Base-by-base conservation (phyloP, 2,329 filamentous ascomycete genomes). In the Epichloe aotearoae region DNA sequence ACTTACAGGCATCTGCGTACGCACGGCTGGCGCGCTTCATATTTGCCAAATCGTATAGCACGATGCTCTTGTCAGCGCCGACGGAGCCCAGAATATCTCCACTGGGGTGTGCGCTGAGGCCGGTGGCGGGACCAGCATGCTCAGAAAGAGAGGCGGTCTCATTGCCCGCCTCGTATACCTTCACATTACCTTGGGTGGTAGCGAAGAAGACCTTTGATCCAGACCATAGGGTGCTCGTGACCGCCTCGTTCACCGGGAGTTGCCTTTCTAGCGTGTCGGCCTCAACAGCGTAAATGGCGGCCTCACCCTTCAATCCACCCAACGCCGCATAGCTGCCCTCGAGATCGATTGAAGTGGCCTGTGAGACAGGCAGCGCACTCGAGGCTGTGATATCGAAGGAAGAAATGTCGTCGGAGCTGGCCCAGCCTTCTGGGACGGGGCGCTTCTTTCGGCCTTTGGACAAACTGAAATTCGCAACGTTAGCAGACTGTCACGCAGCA, bases 401-500 rank as follows among this genome's bases (percentile, higher is more conserved):
- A 3, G 73, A 66, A 10, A 98, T 74, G 5, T 80, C 76, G 49
- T 95, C 87, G 43, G 78, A 68, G 5, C 84, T 88, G 4, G 83
- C 86, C 91, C 93, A 97, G 50, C 79, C 87, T 54, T 86, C 80
- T 33, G 93, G 91, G 37, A 94, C 73, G 7, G 88, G 79, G 54
- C 93, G 85, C 77, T 94, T 96, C 71, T 91, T 87, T 62, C 93
- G 86, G 46, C 85, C 85, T 65, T 88, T 88, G 52, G 87, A 93
- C 52, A 97, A 76, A 61, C 88, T 95, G 42, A 52, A n/a, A 33
- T 39, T 38, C 2, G 2, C 1, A 15, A 19, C 11, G n/a, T 54
- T n/a, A 54, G 52, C 30, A 44, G 33, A n/a, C 48, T 15, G 17
- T 12, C 26, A 14, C 10, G 59, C 55, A 55, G 57, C 50, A 47